Percentiles rank a stretch among this genome's conserved stretches.
phyloP scores from a whole-genome alignment of 352 stramenopile species.

The Phytophthora cactorum region DNA sequence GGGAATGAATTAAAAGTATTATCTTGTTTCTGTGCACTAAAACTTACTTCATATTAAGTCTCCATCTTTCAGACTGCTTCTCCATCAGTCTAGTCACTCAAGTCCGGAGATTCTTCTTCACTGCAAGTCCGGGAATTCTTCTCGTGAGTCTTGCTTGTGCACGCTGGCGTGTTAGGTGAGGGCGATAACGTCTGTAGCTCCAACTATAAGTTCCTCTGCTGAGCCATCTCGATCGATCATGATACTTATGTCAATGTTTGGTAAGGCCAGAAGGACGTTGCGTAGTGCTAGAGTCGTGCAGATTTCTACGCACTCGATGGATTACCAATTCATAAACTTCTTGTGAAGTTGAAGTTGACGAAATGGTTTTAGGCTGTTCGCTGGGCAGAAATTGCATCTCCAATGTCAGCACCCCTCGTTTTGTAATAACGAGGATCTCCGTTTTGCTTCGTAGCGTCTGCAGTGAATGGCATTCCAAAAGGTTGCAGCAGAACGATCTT shows the following conservation, averaged over 20 bases:
- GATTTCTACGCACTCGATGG: conserved; percentile 22
- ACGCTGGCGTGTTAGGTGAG: neutral
- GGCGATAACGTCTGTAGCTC: conserved; percentile 11
- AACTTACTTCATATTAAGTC: no score
- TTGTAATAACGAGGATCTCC: conserved; percentile 28
- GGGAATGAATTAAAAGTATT: no score
- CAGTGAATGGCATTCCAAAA: conserved; percentile 14
- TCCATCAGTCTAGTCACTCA: no score
- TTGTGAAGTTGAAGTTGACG: no score
- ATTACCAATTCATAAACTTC: conserved; percentile 32
- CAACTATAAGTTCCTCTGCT: conserved; percentile 17
- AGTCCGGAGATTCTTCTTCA: no score
- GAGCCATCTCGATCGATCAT: conserved; percentile 6
- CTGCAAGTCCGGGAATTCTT: no score
- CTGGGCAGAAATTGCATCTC: conserved; percentile 44
- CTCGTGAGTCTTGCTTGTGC: no score
- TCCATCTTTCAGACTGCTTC: no score
- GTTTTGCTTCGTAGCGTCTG: neutral
- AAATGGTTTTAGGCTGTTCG: neutral
- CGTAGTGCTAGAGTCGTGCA: neutral
- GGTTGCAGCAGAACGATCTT: conserved; percentile 38
- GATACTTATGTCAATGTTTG: conserved; percentile 26
- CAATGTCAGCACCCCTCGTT: conserved; percentile 30
- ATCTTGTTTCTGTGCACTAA: no score
- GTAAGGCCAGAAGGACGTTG: neutral